Evolutionary conservation across 169 alveolate genomes (phyloP).

Genomic region (Plasmodium adleri): DNA sequence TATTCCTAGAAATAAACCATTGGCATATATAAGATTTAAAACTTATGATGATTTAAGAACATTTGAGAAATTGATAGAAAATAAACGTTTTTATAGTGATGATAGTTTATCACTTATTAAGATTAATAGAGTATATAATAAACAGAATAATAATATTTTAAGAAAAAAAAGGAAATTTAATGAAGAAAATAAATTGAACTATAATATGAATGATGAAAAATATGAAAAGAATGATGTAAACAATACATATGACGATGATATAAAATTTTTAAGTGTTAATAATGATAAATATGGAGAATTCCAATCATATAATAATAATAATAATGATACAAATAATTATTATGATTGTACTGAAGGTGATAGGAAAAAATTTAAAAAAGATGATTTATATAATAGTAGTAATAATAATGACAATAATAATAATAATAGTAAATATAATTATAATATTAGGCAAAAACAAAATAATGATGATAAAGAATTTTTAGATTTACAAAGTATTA

Average conservation of each 20-base stretch:
- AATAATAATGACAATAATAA: neutral
- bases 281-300: too few relatives aligned
- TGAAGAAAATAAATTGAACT: neutral
- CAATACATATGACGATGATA: neutral
- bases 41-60: conserved; percentile 32
- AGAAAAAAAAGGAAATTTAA: conserved; percentile 28
- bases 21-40: conserved; percentile 67
- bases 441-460: neutral
- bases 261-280: neutral
- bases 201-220: neutral
- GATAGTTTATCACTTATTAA: conserved; percentile 65
- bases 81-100: conserved; percentile 56
- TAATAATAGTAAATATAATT: conserved; percentile 2
- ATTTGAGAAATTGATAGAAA: conserved; percentile 69
- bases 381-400: neutral
- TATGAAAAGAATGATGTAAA: neutral
- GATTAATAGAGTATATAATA: conserved; percentile 34
- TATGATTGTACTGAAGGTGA: neutral
- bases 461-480: neutral
- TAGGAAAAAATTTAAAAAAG: neutral
- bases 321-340: too few relatives aligned
- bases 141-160: neutral
- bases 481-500: conserved; percentile 63
- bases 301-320: too few relatives aligned
- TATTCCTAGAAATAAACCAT: conserved; percentile 59